Conservation (phyloP, 805 yeast genomes). For the Kodamaea neixiangensis region DNA sequence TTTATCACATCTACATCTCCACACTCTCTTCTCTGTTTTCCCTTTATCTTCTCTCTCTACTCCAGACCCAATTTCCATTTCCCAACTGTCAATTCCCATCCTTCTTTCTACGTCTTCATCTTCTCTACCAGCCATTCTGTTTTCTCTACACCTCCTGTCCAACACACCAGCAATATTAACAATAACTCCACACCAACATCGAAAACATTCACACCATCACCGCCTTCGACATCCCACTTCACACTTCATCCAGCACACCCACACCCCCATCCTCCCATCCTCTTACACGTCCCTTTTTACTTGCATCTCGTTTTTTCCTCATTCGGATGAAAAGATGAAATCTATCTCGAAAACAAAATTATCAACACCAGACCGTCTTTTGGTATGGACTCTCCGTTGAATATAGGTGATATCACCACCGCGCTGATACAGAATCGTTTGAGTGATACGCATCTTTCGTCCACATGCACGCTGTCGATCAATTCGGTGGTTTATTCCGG, state of each 20-base stretch:
- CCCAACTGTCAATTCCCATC: too few relatives aligned
- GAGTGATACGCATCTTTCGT: conserved; percentile 35
- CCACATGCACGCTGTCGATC: conserved; percentile 21
- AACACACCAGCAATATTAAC: too few relatives aligned
- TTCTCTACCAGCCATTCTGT: too few relatives aligned
- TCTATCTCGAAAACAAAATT: neutral
- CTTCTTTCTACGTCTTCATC: too few relatives aligned
- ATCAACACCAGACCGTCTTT: conserved; percentile 1
- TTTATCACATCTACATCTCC: neutral
- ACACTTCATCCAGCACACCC: neutral
- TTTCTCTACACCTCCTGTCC: too few relatives aligned
- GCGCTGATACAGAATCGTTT: conserved; percentile 38
- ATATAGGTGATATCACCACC: conserved; percentile 44
- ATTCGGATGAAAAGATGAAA: conserved; percentile 4
- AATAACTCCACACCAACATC: neutral
- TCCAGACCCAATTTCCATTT: too few relatives aligned
- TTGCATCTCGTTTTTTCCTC: conserved; percentile 4
- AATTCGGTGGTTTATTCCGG: conserved; percentile 37
- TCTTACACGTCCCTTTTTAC: neutral
- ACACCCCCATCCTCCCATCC: neutral
- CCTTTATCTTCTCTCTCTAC: too few relatives aligned
- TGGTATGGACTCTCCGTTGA: conserved; percentile 44
- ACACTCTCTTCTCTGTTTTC: too few relatives aligned
- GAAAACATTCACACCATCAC: neutral
- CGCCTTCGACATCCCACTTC: neutral